phyloP scores from a whole-genome alignment of 2,329 filamentous ascomycete genomes.

The Arthroderma sp. region DNA sequence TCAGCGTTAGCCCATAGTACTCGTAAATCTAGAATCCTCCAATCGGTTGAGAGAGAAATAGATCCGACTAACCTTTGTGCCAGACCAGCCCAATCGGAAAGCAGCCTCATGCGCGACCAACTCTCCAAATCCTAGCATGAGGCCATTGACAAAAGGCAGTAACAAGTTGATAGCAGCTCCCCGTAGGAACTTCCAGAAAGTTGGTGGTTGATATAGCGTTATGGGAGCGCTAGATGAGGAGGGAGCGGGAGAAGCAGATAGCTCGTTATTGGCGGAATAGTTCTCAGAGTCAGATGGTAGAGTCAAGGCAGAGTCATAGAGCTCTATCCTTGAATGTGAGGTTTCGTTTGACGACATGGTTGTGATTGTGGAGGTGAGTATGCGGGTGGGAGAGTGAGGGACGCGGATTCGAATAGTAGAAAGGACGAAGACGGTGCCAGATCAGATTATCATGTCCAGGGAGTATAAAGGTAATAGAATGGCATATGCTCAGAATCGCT shows the following conservation, averaged over 20 bases:
- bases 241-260: slow-evolving; percentile 20
- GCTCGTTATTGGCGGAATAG: slow-evolving; percentile 31
- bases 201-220: slow-evolving; percentile 80
- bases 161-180: slow-evolving; percentile 93
- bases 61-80: slow-evolving; percentile 71
- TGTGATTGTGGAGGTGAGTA: slow-evolving; percentile 27
- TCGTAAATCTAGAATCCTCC: too few species aligned
- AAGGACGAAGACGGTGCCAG: too few species aligned
- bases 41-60: too few species aligned
- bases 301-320: slow-evolving; percentile 31
- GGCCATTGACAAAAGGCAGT: slow-evolving; percentile 87
- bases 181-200: slow-evolving; percentile 69
- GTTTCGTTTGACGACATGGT: slow-evolving; percentile 22
- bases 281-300: slow-evolving; percentile 37
- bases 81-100: slow-evolving; percentile 83
- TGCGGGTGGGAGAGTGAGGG: too few species aligned
- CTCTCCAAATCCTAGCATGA: slow-evolving; percentile 97
- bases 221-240: slow-evolving; percentile 35
- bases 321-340: slow-evolving; percentile 21
- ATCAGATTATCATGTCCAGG: too few species aligned
- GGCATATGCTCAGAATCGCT: too few species aligned
- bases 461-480: too few species aligned
- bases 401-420: too few species aligned
- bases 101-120: slow-evolving; percentile 92
- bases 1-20: too few species aligned